Evolutionary conservation across 2,329 filamentous ascomycete genomes (phyloP).

Genomic region (Lecanosticta acicola): DNA sequence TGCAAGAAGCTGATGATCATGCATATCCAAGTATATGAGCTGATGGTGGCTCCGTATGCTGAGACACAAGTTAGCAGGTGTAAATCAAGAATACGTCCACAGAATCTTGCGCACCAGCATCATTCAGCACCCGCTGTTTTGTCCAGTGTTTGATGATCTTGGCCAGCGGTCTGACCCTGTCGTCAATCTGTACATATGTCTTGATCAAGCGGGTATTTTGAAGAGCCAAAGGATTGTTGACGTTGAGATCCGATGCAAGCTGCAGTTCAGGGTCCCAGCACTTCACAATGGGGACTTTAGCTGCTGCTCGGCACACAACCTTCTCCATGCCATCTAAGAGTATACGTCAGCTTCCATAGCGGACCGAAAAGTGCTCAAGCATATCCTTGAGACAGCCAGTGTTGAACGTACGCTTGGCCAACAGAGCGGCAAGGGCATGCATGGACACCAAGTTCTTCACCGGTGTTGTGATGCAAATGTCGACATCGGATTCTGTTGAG

Average conservation of each 20-base stretch:
- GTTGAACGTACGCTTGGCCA: slow-evolving; percentile 41
- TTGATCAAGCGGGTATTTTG: slow-evolving; percentile 98
- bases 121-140: slow-evolving; percentile 83
- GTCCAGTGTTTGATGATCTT: slow-evolving; percentile 99
- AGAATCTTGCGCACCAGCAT: slow-evolving; percentile 67
- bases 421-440: slow-evolving; percentile 79
- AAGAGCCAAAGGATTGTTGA: slow-evolving; percentile 91
- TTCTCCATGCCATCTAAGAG: slow-evolving; percentile 90
- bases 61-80: slow-evolving; percentile 14
- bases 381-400: neutral
- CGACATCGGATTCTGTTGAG: slow-evolving; percentile 94
- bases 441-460: slow-evolving; percentile 84
- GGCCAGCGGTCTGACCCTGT: slow-evolving; percentile 80
- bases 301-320: slow-evolving; percentile 87
- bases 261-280: slow-evolving; percentile 92
- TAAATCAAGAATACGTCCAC: too few species aligned
- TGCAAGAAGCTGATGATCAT: slow-evolving; percentile 96
- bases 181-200: slow-evolving; percentile 90
- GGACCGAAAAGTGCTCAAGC: neutral
- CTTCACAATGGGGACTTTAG: slow-evolving; percentile 97
- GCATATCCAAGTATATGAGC: slow-evolving; percentile 99
- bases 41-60: slow-evolving; percentile 90
- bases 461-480: slow-evolving; percentile 92
- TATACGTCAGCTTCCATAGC: slow-evolving; percentile 19
- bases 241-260: slow-evolving; percentile 94